A percentile compares a stretch with the other conserved stretches of the same genome.
phyloP scores from a whole-genome alignment of 176 grass and related monocot species.

The Oryza officinalis region DNA sequence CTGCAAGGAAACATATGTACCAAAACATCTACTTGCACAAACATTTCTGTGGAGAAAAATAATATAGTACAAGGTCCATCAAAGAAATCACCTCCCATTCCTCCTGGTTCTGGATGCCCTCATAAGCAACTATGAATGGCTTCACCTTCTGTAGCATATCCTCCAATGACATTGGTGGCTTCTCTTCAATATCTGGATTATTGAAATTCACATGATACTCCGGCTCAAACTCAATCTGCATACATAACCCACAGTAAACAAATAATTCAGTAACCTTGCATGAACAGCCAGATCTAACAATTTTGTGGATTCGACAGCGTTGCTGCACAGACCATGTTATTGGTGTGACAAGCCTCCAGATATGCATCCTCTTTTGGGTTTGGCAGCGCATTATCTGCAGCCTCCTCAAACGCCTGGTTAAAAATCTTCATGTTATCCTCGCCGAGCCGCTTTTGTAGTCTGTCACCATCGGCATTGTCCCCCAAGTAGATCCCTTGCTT shows the following conservation, averaged over 20 bases:
- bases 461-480: constrained; percentile 53
- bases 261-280: constrained; percentile 7
- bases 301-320: background rate
- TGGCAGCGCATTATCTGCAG: constrained; percentile 39
- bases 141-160: constrained; percentile 76
- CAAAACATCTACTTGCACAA: background rate
- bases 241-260: constrained; percentile 20
- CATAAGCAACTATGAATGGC: constrained; percentile 81
- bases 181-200: constrained; percentile 83
- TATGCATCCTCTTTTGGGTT: constrained; percentile 33
- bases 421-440: constrained; percentile 57
- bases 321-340: constrained; percentile 59
- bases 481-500: constrained; percentile 19
- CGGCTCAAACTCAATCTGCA: constrained; percentile 86
- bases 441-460: constrained; percentile 59
- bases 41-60: constrained; percentile 9
- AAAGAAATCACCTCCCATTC: constrained; percentile 82
- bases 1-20: background rate
- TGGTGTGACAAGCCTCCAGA: constrained; percentile 50
- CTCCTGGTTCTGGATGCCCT: constrained; percentile 80
- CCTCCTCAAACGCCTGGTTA: constrained; percentile 49
- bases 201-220: constrained; percentile 70
- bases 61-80: background rate
- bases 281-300: constrained; percentile 4
- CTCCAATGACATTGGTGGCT: constrained; percentile 75